These are phyloP conservation scores for Raphanus sativus DNA, from an alignment of 345 rosid genomes.

Conservation along the genomic window DNA sequence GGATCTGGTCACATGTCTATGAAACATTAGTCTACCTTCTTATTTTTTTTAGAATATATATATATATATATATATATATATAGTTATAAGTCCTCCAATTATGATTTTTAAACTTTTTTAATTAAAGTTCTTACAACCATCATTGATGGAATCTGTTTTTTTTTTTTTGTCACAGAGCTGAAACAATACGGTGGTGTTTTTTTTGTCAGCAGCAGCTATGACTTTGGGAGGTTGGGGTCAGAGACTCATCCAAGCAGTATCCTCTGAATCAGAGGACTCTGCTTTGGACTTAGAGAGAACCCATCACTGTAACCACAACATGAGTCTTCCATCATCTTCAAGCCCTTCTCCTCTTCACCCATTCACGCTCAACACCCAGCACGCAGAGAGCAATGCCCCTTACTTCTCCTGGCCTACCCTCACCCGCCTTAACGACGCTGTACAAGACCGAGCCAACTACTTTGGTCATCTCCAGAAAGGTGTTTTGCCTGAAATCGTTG, in stretches of 20 bases:
- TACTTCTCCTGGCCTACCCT: conserved; percentile 82
- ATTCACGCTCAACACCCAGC: conserved; percentile 59
- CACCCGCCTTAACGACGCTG: conserved; percentile 58
- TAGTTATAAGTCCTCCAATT: too few species aligned
- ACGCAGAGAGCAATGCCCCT: conserved; percentile 72
- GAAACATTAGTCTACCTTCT: too few species aligned
- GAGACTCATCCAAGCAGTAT: conserved; percentile 51
- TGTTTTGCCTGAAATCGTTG: conserved; percentile 48
- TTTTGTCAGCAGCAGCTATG: conserved; percentile 37
- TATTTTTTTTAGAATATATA: too few species aligned
- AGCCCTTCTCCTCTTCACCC: conserved; percentile 63
- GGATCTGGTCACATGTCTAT: too few species aligned
- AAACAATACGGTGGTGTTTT: neutral
- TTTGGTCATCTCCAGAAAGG: conserved; percentile 80
- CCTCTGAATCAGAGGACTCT: conserved; percentile 67
- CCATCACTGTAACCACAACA: conserved; percentile 44
- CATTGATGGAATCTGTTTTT: conserved; percentile 4
- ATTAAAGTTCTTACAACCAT: neutral
- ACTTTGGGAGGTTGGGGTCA: conserved; percentile 41
- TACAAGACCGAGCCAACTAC: conserved; percentile 69
- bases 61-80: too few species aligned
- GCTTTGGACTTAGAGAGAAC: conserved; percentile 69
- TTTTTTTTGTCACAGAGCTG: conserved; percentile 23
- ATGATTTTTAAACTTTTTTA: too few species aligned
- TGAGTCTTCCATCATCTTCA: conserved; percentile 53